Evolutionary conservation across 257 asterid species (phyloP).

Genomic region (Salvia splendens): DNA sequence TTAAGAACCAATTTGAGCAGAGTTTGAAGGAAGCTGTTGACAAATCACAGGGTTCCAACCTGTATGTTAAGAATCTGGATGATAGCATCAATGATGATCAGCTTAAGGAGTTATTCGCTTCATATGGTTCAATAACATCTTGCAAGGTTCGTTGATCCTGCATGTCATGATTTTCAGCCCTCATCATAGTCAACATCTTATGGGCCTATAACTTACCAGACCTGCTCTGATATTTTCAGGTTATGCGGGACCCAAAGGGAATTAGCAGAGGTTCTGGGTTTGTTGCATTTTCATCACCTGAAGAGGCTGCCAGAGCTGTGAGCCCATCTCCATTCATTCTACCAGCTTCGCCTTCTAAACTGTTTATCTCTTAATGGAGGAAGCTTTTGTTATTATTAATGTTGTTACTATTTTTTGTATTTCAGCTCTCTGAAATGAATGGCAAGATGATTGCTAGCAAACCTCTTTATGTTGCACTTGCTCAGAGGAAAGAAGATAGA

Average conservation of each 20-base stretch:
- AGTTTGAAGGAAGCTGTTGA: slow-evolving; percentile 76
- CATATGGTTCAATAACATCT: slow-evolving; percentile 81
- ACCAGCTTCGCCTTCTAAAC: background rate
- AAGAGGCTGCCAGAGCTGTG: slow-evolving; percentile 91
- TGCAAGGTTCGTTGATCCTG: slow-evolving; percentile 66
- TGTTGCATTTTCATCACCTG: slow-evolving; percentile 89
- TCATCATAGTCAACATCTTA: background rate
- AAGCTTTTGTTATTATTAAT: background rate
- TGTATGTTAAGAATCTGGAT: slow-evolving; percentile 85
- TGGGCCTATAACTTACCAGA: slow-evolving; percentile 7
- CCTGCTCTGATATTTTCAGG: slow-evolving; percentile 45
- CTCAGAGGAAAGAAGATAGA: slow-evolving; percentile 94
- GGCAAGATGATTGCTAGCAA: slow-evolving; percentile 82
- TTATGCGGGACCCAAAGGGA: slow-evolving; percentile 88
- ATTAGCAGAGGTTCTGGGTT: slow-evolving; percentile 95
- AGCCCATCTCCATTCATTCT: slow-evolving; percentile 28
- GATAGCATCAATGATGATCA: slow-evolving; percentile 79
- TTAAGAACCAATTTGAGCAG: slow-evolving; percentile 76
- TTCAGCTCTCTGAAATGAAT: slow-evolving; percentile 78
- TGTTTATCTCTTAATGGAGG: background rate
- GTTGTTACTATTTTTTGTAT: background rate
- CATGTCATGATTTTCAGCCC: background rate
- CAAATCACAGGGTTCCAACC: slow-evolving; percentile 74
- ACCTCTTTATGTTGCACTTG: slow-evolving; percentile 93
- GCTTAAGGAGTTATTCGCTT: slow-evolving; percentile 77